Evolutionary conservation across 306 rosid species (phyloP).

Genomic region (Corylus heterophylla): DNA sequence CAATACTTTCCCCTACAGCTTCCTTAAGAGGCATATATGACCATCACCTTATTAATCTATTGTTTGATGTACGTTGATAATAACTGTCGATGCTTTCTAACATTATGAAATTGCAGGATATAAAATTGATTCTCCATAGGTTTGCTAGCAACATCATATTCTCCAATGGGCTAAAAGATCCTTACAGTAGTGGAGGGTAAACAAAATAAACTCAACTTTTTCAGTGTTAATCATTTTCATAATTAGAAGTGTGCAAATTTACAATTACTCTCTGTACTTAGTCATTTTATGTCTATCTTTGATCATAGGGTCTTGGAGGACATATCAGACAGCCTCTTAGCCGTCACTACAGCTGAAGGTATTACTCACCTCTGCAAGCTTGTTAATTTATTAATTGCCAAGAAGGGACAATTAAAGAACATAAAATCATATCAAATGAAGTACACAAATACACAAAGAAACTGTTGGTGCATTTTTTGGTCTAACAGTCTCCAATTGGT

Average conservation of each 20-base stretch:
- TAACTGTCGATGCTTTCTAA: background rate
- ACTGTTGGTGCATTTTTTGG: background rate
- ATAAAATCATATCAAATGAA: background rate
- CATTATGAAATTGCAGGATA: conserved; percentile 38
- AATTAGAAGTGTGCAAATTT: background rate
- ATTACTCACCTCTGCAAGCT: background rate
- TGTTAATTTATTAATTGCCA: background rate
- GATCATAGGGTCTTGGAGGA: conserved; percentile 54
- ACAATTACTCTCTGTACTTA: background rate
- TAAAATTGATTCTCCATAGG: conserved; percentile 46
- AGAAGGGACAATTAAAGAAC: background rate
- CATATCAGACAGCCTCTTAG: conserved; percentile 56
- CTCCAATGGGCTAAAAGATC: conserved; percentile 77
- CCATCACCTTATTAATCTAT: too few relatives aligned
- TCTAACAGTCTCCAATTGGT: too few relatives aligned
- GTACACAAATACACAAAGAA: background rate
- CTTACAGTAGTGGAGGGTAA: conserved; percentile 79
- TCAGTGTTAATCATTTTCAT: background rate
- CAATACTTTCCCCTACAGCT: too few relatives aligned
- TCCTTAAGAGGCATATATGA: too few relatives aligned
- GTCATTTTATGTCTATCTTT: background rate
- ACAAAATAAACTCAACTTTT: background rate
- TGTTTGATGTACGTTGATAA: too few relatives aligned
- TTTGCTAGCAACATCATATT: conserved; percentile 79
- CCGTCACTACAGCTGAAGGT: conserved; percentile 54